These are phyloP conservation scores for Pelargonium nanum DNA, from an alignment of 345 rosid genomes.

Conservation along the genomic window DNA sequence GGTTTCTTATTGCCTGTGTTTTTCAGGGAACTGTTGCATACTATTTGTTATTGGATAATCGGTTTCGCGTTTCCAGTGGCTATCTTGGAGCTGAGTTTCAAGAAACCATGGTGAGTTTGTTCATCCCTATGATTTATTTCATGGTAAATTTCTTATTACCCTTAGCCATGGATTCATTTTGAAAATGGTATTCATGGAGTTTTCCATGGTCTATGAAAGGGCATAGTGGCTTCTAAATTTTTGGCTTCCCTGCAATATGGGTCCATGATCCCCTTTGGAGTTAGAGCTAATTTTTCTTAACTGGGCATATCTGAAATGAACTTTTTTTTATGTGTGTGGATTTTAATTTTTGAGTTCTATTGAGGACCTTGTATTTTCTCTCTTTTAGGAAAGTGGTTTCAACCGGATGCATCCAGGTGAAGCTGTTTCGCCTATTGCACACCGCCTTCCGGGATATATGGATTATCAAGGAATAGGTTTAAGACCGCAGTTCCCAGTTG, in stretches of 20 bases:
- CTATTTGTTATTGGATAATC: slow-evolving; percentile 77
- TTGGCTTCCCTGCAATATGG: neutral
- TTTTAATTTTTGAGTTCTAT: neutral
- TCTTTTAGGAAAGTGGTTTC: slow-evolving; percentile 53
- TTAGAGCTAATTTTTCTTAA: neutral
- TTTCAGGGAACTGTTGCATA: slow-evolving; percentile 95
- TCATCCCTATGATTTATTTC: neutral
- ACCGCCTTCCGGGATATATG: slow-evolving; percentile 53
- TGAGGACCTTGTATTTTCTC: neutral
- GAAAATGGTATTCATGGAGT: neutral
- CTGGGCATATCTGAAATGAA: too few species aligned
- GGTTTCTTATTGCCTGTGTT: slow-evolving; percentile 9
- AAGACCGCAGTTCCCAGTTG: slow-evolving; percentile 50
- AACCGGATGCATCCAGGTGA: slow-evolving; percentile 56
- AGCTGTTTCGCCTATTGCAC: slow-evolving; percentile 42
- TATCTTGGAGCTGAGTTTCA: slow-evolving; percentile 96
- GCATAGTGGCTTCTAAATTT: neutral
- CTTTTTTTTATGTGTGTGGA: too few species aligned
- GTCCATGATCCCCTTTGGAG: neutral
- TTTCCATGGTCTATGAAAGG: neutral
- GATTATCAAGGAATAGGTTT: slow-evolving; percentile 66
- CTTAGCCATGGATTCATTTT: too few species aligned
- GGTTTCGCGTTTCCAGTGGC: slow-evolving; percentile 81
- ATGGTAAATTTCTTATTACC: neutral
- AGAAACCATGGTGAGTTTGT: slow-evolving; percentile 62